Percentiles rank a stretch among this genome's conserved stretches.
Evolutionary conservation across 2,329 filamentous ascomycete genomes (phyloP).

Genomic region (Tolypocladium cylindrosporum): DNA sequence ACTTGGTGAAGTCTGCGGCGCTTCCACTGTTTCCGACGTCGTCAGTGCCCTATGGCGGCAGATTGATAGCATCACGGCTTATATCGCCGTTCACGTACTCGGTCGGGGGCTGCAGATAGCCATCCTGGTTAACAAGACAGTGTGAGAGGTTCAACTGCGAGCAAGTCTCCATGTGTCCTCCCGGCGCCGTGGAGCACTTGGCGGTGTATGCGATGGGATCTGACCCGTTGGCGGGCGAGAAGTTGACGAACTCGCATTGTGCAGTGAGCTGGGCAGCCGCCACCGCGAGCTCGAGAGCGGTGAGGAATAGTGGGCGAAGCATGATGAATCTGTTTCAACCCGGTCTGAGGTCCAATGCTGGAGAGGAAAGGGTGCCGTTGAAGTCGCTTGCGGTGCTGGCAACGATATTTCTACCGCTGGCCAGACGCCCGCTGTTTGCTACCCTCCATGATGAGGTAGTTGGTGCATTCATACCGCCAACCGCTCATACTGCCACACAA

Average conservation of each 20-base stretch:
- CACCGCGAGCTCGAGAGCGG: neutral
- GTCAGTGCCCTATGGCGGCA: neutral
- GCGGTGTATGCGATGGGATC: neutral
- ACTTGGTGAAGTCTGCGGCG: neutral
- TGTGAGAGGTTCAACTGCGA: slow-evolving; percentile 1
- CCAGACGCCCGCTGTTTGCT: neutral
- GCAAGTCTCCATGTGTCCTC: neutral
- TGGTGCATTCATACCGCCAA: neutral
- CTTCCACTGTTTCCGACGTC: neutral
- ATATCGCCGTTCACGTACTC: neutral
- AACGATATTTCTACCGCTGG: neutral
- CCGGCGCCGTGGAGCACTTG: neutral
- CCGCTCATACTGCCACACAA: neutral
- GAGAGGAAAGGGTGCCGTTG: neutral
- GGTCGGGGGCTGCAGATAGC: neutral
- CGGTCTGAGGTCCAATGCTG: no score
- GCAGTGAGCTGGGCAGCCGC: neutral
- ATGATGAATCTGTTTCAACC: neutral
- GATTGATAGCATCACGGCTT: neutral
- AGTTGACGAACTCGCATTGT: slow-evolving; percentile 1
- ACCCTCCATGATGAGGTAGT: neutral
- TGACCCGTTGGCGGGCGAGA: neutral
- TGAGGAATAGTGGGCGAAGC: neutral
- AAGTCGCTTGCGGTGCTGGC: neutral
- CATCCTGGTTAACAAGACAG: slow-evolving; percentile 1